A percentile compares a stretch with the other conserved stretches of the same genome.
phyloP scores from a whole-genome alignment of 1,139 yeast species.

The Scheffersomyces parashehatae region DNA sequence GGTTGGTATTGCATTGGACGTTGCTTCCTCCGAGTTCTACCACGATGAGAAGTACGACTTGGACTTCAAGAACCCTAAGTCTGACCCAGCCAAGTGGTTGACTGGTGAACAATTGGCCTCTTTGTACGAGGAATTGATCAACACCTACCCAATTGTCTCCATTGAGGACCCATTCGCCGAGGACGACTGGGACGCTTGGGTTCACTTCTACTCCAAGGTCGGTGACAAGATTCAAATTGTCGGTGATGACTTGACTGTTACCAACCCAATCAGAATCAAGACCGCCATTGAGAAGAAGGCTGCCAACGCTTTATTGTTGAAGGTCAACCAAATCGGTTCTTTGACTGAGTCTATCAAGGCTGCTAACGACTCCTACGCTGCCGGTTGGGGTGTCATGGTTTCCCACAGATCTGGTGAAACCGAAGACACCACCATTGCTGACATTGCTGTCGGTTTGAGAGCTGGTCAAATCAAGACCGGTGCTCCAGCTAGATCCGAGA shows the following conservation, averaged over 20 bases:
- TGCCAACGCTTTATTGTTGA: conserved; percentile 88
- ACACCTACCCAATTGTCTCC: conserved; percentile 94
- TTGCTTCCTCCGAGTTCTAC: conserved; percentile 96
- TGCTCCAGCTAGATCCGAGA: conserved; percentile 99
- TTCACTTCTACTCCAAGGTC: conserved; percentile 71
- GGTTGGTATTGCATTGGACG: conserved; percentile 88
- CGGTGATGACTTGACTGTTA: conserved; percentile 96
- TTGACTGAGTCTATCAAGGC: conserved; percentile 90
- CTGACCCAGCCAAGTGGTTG: conserved; percentile 87
- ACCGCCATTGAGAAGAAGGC: conserved; percentile 94
- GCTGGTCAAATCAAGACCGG: conserved; percentile 98
- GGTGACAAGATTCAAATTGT: conserved; percentile 80
- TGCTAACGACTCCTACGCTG: conserved; percentile 85
- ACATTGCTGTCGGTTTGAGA: conserved; percentile 94
- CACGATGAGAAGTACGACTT: conserved; percentile 93
- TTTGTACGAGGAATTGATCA: conserved; percentile 73
- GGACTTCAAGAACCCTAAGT: conserved; percentile 94
- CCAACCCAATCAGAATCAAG: conserved; percentile 91
- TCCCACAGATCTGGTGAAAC: conserved; percentile 99
- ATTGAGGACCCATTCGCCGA: conserved; percentile 98
- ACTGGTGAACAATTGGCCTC: conserved; percentile 83
- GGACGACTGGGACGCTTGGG: conserved; percentile 99
- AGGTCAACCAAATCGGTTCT: conserved; percentile 96
- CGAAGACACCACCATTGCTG: conserved; percentile 97
- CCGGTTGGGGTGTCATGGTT: conserved; percentile 98